These are phyloP conservation scores for Obelidium mucronatum DNA, from an alignment of 192 early-diverging fungal genomes.

Conservation along the genomic window DNA sequence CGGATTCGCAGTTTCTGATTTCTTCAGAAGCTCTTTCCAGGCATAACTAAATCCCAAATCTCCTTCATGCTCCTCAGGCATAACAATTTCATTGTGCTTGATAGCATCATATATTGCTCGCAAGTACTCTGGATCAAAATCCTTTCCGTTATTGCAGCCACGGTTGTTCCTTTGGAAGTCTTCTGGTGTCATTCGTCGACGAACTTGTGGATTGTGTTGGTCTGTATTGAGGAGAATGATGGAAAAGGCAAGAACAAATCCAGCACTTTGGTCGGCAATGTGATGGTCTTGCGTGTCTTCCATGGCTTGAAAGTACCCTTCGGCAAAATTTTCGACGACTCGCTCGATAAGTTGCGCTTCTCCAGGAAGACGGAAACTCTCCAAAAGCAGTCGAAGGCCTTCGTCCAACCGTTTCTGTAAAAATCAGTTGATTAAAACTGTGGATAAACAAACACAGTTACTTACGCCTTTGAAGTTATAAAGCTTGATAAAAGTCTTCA, in stretches of 20 bases:
- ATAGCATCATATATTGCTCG: constrained; percentile 90
- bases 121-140: constrained; percentile 86
- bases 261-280: constrained; percentile 82
- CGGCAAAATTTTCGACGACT: constrained; percentile 91
- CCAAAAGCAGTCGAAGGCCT: constrained; percentile 89
- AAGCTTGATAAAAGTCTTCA: constrained; percentile 81
- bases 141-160: constrained; percentile 83
- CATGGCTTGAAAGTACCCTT: constrained; percentile 74
- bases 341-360: constrained; percentile 98
- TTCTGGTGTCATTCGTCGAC: constrained; percentile 85
- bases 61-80: constrained; percentile 97
- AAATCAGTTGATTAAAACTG: not conserved
- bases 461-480: constrained; percentile 89
- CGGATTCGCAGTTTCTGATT: constrained; percentile 60
- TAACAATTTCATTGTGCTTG: constrained; percentile 87
- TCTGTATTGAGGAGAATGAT: constrained; percentile 99
- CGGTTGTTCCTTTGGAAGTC: constrained; percentile 90
- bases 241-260: constrained; percentile 90
- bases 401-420: constrained; percentile 92
- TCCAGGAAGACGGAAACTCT: constrained; percentile 94
- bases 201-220: constrained; percentile 93
- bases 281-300: constrained; percentile 55
- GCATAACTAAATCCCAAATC: constrained; percentile 93
- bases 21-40: constrained; percentile 82
- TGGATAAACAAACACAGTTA: not conserved